Conservation (phyloP, 2,329 filamentous ascomycete genomes). For the Ophiostoma fasciatum region DNA sequence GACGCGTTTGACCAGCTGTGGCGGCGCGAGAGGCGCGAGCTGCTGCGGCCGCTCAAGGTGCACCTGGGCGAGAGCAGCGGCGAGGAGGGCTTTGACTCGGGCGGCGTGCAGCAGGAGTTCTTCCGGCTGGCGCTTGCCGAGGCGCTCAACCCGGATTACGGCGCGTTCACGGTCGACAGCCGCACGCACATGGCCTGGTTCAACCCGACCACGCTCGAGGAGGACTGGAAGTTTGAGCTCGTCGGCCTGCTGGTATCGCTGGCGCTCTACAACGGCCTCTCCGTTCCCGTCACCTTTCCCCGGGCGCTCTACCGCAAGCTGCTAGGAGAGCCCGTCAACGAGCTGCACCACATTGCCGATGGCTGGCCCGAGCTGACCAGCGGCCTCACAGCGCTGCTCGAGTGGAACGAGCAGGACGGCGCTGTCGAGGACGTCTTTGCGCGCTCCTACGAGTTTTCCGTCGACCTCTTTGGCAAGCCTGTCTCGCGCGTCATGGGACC, state of each 20-base stretch:
- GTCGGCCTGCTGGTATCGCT: slow-evolving; percentile 78
- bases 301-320: slow-evolving; percentile 71
- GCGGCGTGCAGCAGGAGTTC: slow-evolving; percentile 92
- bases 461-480: slow-evolving; percentile 40
- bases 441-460: slow-evolving; percentile 75
- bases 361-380: slow-evolving; percentile 74
- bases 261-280: slow-evolving; percentile 85
- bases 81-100: slow-evolving; percentile 84
- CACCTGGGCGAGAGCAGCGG: slow-evolving; percentile 68
- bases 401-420: slow-evolving; percentile 63
- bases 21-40: slow-evolving; percentile 67
- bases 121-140: slow-evolving; percentile 74
- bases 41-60: slow-evolving; percentile 76
- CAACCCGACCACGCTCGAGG: slow-evolving; percentile 64
- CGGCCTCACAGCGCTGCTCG: slow-evolving; percentile 56
- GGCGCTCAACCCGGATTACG: slow-evolving; percentile 62
- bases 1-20: slow-evolving; percentile 82
- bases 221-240: slow-evolving; percentile 80
- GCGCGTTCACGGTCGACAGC: slow-evolving; percentile 65
- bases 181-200: slow-evolving; percentile 79
- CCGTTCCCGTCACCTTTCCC: slow-evolving; percentile 80
- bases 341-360: slow-evolving; percentile 64
- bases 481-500: slow-evolving; percentile 41
- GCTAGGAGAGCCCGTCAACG: slow-evolving; percentile 51
- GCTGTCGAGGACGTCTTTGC: slow-evolving; percentile 69